Evolutionary conservation across 1,139 yeast genomes (phyloP).

Genomic region (Suhomyces atakaporum): DNA sequence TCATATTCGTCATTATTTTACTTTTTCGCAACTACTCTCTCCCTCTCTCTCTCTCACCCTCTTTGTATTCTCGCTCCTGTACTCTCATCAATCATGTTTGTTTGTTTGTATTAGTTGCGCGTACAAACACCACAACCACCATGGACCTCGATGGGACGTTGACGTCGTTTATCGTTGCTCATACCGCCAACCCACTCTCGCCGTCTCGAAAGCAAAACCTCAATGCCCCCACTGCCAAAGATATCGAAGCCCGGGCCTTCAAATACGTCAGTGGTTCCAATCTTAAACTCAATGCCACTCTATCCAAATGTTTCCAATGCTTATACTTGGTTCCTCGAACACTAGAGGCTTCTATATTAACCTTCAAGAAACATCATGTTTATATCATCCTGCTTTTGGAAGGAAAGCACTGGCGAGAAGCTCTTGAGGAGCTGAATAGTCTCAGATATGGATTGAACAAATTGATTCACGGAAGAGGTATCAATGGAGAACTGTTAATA

Average conservation of each 20-base stretch:
- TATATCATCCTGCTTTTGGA: slow-evolving; percentile 33
- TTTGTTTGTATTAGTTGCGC: too few species aligned
- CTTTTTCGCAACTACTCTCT: too few species aligned
- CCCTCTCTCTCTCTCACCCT: too few species aligned
- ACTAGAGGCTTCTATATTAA: slow-evolving; percentile 10
- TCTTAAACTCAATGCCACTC: slow-evolving; percentile 7
- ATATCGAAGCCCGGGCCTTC: slow-evolving; percentile 16
- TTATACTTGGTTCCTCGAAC: slow-evolving; percentile 18
- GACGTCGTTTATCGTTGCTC: slow-evolving; percentile 10
- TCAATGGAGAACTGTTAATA: background rate
- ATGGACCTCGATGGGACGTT: slow-evolving; percentile 9
- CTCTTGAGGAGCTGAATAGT: slow-evolving; percentile 15
- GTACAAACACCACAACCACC: slow-evolving; percentile 4
- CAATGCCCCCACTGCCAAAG: slow-evolving; percentile 12
- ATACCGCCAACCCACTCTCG: slow-evolving; percentile 12
- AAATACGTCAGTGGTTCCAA: slow-evolving; percentile 9
- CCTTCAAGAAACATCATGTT: slow-evolving; percentile 31
- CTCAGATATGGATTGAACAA: slow-evolving; percentile 13
- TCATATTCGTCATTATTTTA: too few species aligned
- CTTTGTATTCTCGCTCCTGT: too few species aligned
- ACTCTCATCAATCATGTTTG: too few species aligned
- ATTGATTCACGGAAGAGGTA: slow-evolving; percentile 5
- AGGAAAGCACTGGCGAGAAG: slow-evolving; percentile 20
- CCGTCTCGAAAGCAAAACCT: slow-evolving; percentile 15
- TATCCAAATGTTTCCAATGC: slow-evolving; percentile 22